Conservation (phyloP, 1,139 yeast species). For the Debaryomyces coudertii region DNA sequence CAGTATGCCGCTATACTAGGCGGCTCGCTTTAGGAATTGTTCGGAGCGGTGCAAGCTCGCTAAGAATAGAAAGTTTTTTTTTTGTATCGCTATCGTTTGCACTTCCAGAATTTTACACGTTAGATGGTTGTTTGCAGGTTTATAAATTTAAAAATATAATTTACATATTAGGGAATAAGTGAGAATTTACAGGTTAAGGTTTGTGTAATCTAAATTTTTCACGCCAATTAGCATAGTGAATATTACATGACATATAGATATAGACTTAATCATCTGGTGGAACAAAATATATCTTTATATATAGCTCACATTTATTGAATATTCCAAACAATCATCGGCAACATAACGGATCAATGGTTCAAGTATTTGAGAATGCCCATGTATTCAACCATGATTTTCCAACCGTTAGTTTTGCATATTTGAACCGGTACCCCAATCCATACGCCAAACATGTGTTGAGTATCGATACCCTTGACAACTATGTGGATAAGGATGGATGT, state of each 20-base stretch:
- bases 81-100: too few species aligned
- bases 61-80: too few species aligned
- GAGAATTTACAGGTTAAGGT: background rate
- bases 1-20: too few species aligned
- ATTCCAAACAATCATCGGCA: background rate
- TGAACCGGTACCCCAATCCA: constrained; percentile 90
- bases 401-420: constrained; percentile 77
- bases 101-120: too few species aligned
- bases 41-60: too few species aligned
- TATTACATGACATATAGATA: background rate
- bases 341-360: constrained; percentile 53
- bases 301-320: background rate
- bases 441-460: constrained; percentile 87
- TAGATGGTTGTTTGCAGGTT: too few species aligned
- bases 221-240: background rate
- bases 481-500: constrained; percentile 63
- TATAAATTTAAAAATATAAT: background rate
- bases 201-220: background rate
- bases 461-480: constrained; percentile 70
- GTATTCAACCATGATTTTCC: constrained; percentile 65
- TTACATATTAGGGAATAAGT: background rate
- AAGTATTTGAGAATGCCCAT: constrained; percentile 60
- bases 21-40: too few species aligned
- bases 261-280: background rate
- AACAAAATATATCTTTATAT: background rate